Evolutionary conservation across 805 yeast genomes (phyloP).

Genomic region (Candida hungchunana): DNA sequence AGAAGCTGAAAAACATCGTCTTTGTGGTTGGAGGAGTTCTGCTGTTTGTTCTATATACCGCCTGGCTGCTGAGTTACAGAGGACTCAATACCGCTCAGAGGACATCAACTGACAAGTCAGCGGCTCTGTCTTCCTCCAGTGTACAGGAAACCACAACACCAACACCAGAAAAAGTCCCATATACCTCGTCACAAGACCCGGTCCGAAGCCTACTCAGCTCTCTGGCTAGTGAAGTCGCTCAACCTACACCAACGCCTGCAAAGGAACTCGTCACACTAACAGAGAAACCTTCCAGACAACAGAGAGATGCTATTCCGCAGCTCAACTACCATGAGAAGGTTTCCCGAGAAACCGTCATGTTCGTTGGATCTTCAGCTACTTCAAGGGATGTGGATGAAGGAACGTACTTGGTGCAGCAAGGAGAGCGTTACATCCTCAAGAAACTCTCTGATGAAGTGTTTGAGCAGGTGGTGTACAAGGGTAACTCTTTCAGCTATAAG

Average conservation of each 20-base stretch:
- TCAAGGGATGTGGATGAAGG: conserved; percentile 41
- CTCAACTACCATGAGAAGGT: neutral
- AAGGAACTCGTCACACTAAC: conserved; percentile 6
- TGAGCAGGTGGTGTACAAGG: conserved; percentile 23
- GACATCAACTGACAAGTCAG: too few relatives aligned
- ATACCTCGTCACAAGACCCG: neutral
- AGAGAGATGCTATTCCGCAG: conserved; percentile 12
- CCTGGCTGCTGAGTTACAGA: conserved; percentile 14
- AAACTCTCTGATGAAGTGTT: conserved; percentile 29
- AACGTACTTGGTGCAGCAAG: conserved; percentile 28
- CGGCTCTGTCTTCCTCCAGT: too few relatives aligned
- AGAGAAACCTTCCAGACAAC: conserved; percentile 10
- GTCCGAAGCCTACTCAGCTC: conserved; percentile 3
- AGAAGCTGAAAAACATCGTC: conserved; percentile 6
- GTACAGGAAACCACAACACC: neutral
- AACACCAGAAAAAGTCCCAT: neutral
- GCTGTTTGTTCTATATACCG: conserved; percentile 9
- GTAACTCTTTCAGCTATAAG: conserved; percentile 37
- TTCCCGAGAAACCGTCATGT: neutral
- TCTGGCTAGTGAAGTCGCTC: neutral
- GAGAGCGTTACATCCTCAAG: conserved; percentile 25
- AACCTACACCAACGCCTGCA: conserved; percentile 3
- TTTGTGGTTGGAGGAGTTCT: conserved; percentile 2
- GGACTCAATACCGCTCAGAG: conserved; percentile 1
- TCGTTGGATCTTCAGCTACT: conserved; percentile 2